Base-by-base conservation (phyloP, 2,329 filamentous ascomycete genomes). In the Colletotrichum neosansevieriae region DNA sequence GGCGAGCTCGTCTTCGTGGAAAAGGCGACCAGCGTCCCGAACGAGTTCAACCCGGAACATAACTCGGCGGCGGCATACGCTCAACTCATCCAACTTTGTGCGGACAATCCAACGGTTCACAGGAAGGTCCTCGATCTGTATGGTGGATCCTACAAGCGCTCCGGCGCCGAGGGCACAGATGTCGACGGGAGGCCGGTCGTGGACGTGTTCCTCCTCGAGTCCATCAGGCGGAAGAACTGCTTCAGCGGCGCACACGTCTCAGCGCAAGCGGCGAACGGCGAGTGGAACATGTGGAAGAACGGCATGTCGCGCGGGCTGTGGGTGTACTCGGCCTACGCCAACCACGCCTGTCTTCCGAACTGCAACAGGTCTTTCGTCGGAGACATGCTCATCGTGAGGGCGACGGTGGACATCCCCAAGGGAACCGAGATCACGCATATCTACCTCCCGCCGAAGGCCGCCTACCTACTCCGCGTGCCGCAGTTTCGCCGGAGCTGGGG, bases 31-130 rank as follows among this genome's bases (percentile, higher is more conserved):
- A 75, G 78, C 40, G 76, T 80, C 60, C 79, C 79, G 0, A 83
- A 81, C 77, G 78, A 81, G 62, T 81, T 82, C 72, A 79, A 82
- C 67, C 75, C 75, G 19, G 70, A 77, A 11, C 76, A 78, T 24
- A 75, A 82, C 40, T 81, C 81, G 6, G 80, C 80, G 0, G 80
- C 83, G 54, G 79, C 83, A 1, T 82, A 81, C 72, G 80, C 82
- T 54, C 74, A 76, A 5, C 76, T 81, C 57, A 76, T 81, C 3
- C 76, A 79, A 29, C 79, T 81, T 42, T 76, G 82, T 49, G 74
- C 73, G 60, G 77, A 82, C 71, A 82, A 81, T 67, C 79, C 81
- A 0, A 79, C 77, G 0, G 72, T 79, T 3, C 76, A 78, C 17
- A 58, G 72, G 1, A 71, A 72, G 13, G 73, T 81, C 0, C 75